Conservation (phyloP, 1,139 yeast species). For the Pichia sp. region DNA sequence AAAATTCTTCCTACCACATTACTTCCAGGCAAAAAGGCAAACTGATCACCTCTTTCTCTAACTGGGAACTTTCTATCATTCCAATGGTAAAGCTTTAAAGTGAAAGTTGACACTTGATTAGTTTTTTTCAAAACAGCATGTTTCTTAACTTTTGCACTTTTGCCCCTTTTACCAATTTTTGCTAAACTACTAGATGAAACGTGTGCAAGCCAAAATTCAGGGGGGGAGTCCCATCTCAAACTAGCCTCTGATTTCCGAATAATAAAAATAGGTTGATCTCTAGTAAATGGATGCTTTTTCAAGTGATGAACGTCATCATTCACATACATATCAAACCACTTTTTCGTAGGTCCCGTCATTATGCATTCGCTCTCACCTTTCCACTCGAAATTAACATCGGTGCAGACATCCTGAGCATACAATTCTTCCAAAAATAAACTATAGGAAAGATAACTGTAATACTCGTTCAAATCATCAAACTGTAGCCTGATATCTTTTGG, state of each 20-base stretch:
- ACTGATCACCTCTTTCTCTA: constrained; percentile 26
- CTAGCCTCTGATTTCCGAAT: constrained; percentile 32
- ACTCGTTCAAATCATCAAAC: constrained; percentile 48
- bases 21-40: constrained; percentile 57
- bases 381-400: constrained; percentile 46
- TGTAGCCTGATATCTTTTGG: constrained; percentile 39
- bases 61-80: constrained; percentile 48
- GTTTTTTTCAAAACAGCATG: constrained; percentile 15
- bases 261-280: constrained; percentile 44
- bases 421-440: constrained; percentile 60
- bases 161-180: constrained; percentile 27
- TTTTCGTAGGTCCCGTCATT: constrained; percentile 31
- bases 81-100: constrained; percentile 56
- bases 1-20: constrained; percentile 59
- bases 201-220: constrained; percentile 45
- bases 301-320: constrained; percentile 37
- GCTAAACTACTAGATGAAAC: constrained; percentile 35
- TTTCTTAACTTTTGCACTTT: constrained; percentile 9
- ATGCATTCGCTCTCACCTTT: constrained; percentile 34
- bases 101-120: constrained; percentile 22
- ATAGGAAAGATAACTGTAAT: constrained; percentile 56
- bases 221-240: constrained; percentile 35
- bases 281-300: constrained; percentile 45
- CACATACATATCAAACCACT: constrained; percentile 27
- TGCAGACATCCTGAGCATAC: constrained; percentile 42